These are phyloP conservation scores for Gremmenia infestans DNA, from an alignment of 2,329 filamentous ascomycete genomes.

Conservation along the genomic window DNA sequence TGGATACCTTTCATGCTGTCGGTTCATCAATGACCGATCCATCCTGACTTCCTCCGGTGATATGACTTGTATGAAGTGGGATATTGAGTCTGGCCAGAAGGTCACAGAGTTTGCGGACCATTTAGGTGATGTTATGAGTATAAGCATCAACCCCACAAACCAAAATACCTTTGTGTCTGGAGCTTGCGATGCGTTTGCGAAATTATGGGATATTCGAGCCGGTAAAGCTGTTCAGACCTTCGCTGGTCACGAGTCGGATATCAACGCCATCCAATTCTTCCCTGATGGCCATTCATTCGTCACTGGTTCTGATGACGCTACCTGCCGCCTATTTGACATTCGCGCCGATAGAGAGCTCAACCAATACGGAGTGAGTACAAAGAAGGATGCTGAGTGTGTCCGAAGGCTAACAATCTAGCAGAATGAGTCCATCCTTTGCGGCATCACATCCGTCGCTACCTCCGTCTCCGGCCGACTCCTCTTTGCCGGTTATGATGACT, in stretches of 20 bases:
- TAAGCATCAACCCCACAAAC: constrained; percentile 98
- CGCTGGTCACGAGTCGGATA: constrained; percentile 96
- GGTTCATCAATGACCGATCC: constrained; percentile 96
- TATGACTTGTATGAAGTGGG: constrained; percentile 99
- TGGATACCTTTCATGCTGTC: constrained; percentile 95
- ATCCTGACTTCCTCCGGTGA: constrained; percentile 98
- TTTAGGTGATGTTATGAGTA: constrained; percentile 98
- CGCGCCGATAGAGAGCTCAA: constrained; percentile 80
- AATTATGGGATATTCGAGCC: constrained; percentile 97
- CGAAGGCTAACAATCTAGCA: constrained; percentile 36
- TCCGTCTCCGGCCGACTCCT: constrained; percentile 92
- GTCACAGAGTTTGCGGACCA: constrained; percentile 98
- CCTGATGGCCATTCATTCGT: constrained; percentile 98
- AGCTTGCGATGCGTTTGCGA: constrained; percentile 96
- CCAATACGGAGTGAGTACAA: constrained; percentile 57
- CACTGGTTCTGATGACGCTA: constrained; percentile 95
- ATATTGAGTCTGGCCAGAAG: constrained; percentile 96
- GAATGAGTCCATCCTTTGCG: constrained; percentile 96
- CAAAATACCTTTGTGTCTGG: constrained; percentile 99
- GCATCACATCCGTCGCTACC: constrained; percentile 96
- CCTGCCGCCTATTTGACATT: constrained; percentile 95
- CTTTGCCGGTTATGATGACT: constrained; percentile 97
- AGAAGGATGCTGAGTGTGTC: no score
- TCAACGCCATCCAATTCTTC: constrained; percentile 99
- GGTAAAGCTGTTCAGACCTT: constrained; percentile 99